Conservation (phyloP, 2,329 filamentous ascomycete species). For the Ophiocordyceps camponoti-leonardi region DNA sequence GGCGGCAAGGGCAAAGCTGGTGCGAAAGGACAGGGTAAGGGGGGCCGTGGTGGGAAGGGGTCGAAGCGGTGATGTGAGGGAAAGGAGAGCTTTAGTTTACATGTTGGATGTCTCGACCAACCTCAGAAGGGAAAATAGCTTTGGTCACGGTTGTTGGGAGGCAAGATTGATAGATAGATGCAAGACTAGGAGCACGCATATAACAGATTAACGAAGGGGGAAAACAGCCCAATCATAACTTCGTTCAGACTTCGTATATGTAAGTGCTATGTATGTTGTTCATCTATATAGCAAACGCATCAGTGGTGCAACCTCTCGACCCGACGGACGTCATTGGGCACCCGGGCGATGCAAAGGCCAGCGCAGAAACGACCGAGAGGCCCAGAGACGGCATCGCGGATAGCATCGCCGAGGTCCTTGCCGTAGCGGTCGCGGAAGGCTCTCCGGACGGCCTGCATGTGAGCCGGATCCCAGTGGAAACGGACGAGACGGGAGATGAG, state of each 20-base stretch:
- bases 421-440: conserved; percentile 69
- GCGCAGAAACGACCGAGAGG: conserved; percentile 66
- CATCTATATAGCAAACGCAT: too few species aligned
- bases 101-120: too few species aligned
- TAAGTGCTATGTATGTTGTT: neutral
- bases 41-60: conserved; percentile 21
- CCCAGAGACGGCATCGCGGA: conserved; percentile 58
- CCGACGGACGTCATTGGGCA: conserved; percentile 39
- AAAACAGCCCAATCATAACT: too few species aligned
- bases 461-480: conserved; percentile 79
- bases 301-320: conserved; percentile 14
- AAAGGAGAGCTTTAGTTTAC: neutral
- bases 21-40: conserved; percentile 14
- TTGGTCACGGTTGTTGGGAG: too few species aligned
- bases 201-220: too few species aligned
- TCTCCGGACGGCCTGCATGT: conserved; percentile 62
- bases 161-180: neutral
- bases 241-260: neutral
- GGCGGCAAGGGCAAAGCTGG: conserved; percentile 19
- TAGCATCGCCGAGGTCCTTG: conserved; percentile 55
- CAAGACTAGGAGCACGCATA: too few species aligned
- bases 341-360: conserved; percentile 46
- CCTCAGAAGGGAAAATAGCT: too few species aligned
- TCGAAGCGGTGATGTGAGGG: conserved; percentile 20
- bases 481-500: conserved; percentile 77